Conservation (phyloP, 2,329 filamentous ascomycete species). For the Rasamsonia emersonii region DNA sequence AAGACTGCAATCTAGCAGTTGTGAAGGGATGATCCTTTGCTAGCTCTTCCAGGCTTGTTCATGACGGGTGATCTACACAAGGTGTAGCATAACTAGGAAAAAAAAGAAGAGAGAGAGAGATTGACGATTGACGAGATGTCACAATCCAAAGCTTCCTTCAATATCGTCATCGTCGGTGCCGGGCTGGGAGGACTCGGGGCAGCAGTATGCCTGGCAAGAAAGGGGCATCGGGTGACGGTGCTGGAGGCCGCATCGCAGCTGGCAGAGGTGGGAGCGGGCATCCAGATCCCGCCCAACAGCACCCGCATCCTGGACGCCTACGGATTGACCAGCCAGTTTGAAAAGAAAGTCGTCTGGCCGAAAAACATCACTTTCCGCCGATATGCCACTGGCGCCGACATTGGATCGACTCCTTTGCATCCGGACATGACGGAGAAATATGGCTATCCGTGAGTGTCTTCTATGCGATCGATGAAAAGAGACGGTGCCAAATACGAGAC, state of each 20-base stretch:
- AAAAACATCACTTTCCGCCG: slow-evolving; percentile 23
- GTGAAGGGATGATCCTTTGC: no score
- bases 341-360: slow-evolving; percentile 15
- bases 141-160: no score
- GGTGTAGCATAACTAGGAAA: no score
- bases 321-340: slow-evolving; percentile 5
- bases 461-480: neutral
- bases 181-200: slow-evolving; percentile 17
- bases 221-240: slow-evolving; percentile 16
- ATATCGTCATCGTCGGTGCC: slow-evolving; percentile 17
- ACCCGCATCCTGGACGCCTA: slow-evolving; percentile 10
- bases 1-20: no score
- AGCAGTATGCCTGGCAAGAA: slow-evolving; percentile 13
- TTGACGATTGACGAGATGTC: neutral
- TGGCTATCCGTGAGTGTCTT: slow-evolving; percentile 6
- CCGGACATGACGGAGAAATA: slow-evolving; percentile 19
- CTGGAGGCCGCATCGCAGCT: slow-evolving; percentile 10
- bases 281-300: slow-evolving; percentile 17
- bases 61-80: no score
- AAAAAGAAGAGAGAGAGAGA: no score
- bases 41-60: no score
- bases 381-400: slow-evolving; percentile 20
- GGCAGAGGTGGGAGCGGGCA: slow-evolving; percentile 15
- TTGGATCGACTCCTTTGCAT: slow-evolving; percentile 26
- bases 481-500: neutral